Conservation (phyloP, 2,329 filamentous ascomycete species). For the Dothidotthia symphoricarpi region DNA sequence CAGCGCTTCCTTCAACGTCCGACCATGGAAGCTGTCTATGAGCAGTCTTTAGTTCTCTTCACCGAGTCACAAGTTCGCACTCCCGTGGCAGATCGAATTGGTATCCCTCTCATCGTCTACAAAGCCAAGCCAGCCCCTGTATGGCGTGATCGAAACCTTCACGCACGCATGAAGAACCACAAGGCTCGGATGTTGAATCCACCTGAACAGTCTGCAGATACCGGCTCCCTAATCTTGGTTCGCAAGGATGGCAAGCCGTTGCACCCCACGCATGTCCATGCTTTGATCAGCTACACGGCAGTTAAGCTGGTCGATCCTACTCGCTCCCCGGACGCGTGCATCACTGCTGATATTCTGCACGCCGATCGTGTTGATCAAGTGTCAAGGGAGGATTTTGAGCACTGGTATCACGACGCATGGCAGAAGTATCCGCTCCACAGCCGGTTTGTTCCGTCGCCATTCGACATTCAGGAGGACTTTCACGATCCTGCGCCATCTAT, state of each 20-base stretch:
- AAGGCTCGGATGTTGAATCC: slow-evolving; percentile 4
- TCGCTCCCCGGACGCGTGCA: no score
- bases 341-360: no score
- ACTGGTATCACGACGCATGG: no score
- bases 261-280: slow-evolving; percentile 8
- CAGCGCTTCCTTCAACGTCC: slow-evolving; percentile 1
- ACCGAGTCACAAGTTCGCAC: slow-evolving; percentile 5
- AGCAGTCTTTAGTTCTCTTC: not conserved
- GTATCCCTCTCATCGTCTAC: slow-evolving; percentile 9
- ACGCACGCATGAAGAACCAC: slow-evolving; percentile 2
- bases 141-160: slow-evolving; percentile 8
- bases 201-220: slow-evolving; percentile 3
- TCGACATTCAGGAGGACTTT: no score
- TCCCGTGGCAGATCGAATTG: slow-evolving; percentile 11
- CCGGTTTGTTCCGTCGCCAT: no score
- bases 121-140: slow-evolving; percentile 3
- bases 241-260: slow-evolving; percentile 17
- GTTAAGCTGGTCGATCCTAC: no score
- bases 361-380: no score
- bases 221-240: slow-evolving; percentile 8
- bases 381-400: no score
- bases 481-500: no score
- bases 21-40: not conserved
- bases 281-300: slow-evolving; percentile 6
- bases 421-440: no score